These are phyloP conservation scores for Verruconis gallopava DNA, from an alignment of 2,329 filamentous ascomycete genomes.

Conservation along the genomic window DNA sequence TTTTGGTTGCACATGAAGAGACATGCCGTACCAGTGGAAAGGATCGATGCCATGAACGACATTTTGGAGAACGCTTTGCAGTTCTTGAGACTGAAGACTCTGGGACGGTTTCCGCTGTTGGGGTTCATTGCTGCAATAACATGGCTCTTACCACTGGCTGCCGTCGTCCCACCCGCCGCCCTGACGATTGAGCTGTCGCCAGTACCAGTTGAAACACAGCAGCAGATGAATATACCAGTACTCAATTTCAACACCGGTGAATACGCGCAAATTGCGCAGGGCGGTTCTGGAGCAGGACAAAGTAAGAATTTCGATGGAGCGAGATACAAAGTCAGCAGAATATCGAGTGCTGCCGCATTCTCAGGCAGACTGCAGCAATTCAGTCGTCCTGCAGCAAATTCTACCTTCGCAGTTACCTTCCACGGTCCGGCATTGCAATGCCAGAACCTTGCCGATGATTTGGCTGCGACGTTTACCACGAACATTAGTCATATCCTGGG, in stretches of 20 bases:
- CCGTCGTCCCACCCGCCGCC: background rate
- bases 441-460: background rate
- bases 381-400: background rate
- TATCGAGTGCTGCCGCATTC: background rate
- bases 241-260: conserved; percentile 3
- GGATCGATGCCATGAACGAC: background rate
- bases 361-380: background rate
- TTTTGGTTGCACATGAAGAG: conserved; percentile 1
- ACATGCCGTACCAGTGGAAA: background rate
- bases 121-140: background rate
- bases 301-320: conserved; percentile 1
- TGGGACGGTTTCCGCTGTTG: conserved; percentile 1
- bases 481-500: background rate
- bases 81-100: background rate
- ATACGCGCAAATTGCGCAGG: background rate
- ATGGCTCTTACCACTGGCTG: conserved; percentile 3
- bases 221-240: background rate
- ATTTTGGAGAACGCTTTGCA: background rate
- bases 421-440: conserved; percentile 1
- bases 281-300: background rate
- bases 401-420: background rate
- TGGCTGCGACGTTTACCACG: background rate
- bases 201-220: background rate
- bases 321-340: background rate
- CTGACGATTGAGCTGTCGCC: conserved; percentile 1